Evolutionary conservation across 768 basidiomycete species (phyloP).

Genomic region (Sporobolomyces roseus): DNA sequence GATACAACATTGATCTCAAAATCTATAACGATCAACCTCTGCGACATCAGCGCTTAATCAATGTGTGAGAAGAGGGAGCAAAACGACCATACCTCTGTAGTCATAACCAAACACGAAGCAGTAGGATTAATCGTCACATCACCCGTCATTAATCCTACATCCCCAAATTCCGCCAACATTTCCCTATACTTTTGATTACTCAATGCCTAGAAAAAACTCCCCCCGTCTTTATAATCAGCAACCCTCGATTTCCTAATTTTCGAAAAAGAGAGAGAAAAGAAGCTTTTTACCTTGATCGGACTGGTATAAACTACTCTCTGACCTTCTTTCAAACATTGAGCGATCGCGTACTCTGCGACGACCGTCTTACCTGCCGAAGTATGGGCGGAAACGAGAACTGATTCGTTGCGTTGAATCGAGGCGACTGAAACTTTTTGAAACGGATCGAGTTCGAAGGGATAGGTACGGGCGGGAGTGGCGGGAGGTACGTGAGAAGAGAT

Average conservation of each 20-base stretch:
- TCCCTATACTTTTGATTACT: constrained; percentile 99
- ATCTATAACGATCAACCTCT: no score
- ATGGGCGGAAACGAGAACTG: constrained; percentile 95
- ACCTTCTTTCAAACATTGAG: constrained; percentile 85
- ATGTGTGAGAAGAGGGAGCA: not conserved
- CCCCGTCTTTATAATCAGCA: not conserved
- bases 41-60: not conserved
- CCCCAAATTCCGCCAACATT: constrained; percentile 92
- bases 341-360: constrained; percentile 98
- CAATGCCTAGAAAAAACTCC: constrained; percentile 63
- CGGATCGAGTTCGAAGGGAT: constrained; percentile 94
- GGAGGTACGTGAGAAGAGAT: constrained; percentile 89
- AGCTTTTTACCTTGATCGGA: constrained; percentile 87
- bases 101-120: constrained; percentile 97
- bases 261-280: not conserved
- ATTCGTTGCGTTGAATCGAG: constrained; percentile 95
- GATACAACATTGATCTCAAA: constrained; percentile 95
- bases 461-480: constrained; percentile 81
- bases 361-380: constrained; percentile 99
- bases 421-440: constrained; percentile 93
- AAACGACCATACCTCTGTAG: constrained; percentile 73
- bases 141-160: constrained; percentile 98
- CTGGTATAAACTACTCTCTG: constrained; percentile 98
- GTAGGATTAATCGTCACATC: constrained; percentile 98
- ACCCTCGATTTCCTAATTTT: no score